Percentiles rank a stretch among this genome's conserved stretches.
These are phyloP conservation scores for Suhomyces faveliae DNA, from an alignment of 805 yeast genomes.

Conservation along the genomic window DNA sequence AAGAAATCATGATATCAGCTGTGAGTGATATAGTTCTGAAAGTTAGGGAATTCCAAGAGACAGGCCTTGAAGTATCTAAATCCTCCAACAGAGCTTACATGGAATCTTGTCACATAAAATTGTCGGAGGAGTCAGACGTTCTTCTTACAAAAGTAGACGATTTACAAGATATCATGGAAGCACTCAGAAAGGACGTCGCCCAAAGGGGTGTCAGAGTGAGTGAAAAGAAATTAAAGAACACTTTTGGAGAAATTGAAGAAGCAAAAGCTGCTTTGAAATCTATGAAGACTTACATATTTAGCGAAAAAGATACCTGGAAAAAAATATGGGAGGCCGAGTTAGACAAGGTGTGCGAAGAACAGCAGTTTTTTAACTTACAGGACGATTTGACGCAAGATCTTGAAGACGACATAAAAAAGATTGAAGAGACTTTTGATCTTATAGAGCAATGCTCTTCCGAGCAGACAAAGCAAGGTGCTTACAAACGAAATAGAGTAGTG, in stretches of 20 bases:
- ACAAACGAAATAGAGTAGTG: conserved; percentile 35
- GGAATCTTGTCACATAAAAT: conserved; percentile 68
- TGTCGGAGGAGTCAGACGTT: conserved; percentile 74
- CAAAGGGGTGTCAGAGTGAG: conserved; percentile 84
- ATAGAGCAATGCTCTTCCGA: conserved; percentile 82
- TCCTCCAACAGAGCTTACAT: conserved; percentile 56
- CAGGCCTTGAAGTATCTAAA: conserved; percentile 38
- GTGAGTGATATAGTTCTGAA: conserved; percentile 45
- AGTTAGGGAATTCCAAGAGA: conserved; percentile 51
- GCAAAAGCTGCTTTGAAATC: conserved; percentile 53
- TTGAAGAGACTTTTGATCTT: conserved; percentile 75
- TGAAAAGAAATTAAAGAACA: conserved; percentile 64
- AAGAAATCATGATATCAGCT: conserved; percentile 39
- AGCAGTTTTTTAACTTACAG: conserved; percentile 85
- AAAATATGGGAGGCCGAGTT: conserved; percentile 89
- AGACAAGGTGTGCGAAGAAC: conserved; percentile 89
- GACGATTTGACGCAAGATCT: conserved; percentile 81
- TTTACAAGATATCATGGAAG: conserved; percentile 87
- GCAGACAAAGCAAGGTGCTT: conserved; percentile 60
- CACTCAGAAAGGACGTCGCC: conserved; percentile 85
- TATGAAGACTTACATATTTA: conserved; percentile 59
- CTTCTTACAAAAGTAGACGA: conserved; percentile 83
- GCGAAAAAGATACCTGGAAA: conserved; percentile 84
- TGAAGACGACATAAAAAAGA: conserved; percentile 75
- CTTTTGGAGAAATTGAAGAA: conserved; percentile 59